phyloP scores from a whole-genome alignment of 108 stramenopile species.

The Skeletonema marinoi region DNA sequence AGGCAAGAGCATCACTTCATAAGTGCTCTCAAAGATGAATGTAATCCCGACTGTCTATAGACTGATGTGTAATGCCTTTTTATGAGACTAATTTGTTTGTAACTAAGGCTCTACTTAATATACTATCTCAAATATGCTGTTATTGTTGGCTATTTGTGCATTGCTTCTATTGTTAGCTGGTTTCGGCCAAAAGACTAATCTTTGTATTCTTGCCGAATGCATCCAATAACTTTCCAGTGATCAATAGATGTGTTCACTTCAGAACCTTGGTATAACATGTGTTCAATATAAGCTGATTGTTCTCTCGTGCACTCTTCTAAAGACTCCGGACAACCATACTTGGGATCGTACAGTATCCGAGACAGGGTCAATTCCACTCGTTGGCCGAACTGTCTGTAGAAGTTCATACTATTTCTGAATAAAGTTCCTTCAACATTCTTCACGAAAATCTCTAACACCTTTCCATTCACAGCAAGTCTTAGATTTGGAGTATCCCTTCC shows the following conservation, averaged over 20 bases:
- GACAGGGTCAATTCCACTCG: slow-evolving; percentile 1
- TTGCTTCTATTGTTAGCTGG: no score
- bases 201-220: slow-evolving; percentile 15
- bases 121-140: no score
- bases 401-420: slow-evolving; percentile 8
- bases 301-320: slow-evolving; percentile 13
- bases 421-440: background rate
- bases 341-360: slow-evolving; percentile 17
- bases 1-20: slow-evolving; percentile 71
- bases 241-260: background rate
- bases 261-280: background rate
- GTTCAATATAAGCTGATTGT: slow-evolving; percentile 18
- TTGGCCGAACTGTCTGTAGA: slow-evolving; percentile 16
- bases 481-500: slow-evolving; percentile 4
- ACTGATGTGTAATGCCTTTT: background rate
- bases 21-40: background rate
- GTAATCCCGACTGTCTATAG: background rate
- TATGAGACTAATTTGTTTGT: background rate
- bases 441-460: slow-evolving; percentile 6
- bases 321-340: slow-evolving; percentile 18
- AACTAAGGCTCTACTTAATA: background rate
- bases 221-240: slow-evolving; percentile 13
- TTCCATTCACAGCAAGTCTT: background rate
- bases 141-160: no score
- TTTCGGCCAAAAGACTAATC: background rate